Percentiles rank a stretch among this genome's conserved stretches.
Conservation (phyloP, 768 basidiomycete species). For the Agrocybe praecox region DNA sequence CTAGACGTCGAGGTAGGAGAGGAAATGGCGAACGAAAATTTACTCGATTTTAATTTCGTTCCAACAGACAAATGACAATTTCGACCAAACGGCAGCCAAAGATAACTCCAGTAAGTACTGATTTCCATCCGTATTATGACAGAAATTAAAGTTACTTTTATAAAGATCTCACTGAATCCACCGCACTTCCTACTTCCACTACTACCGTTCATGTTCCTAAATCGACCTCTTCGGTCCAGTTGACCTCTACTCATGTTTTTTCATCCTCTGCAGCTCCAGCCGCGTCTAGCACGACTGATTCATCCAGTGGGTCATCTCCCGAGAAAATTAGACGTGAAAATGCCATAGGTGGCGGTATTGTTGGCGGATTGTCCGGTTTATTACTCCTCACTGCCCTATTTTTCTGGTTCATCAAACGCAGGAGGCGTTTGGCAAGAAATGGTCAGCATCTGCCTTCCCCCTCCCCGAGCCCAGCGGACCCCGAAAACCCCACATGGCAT, state of each 20-base stretch:
- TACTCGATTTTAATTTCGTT: no score
- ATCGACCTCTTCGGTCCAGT: neutral
- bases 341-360: constrained; percentile 47
- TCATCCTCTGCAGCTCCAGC: constrained; percentile 9
- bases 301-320: constrained; percentile 9
- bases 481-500: constrained; percentile 14
- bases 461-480: constrained; percentile 14
- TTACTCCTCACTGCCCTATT: constrained; percentile 32
- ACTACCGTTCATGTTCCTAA: neutral
- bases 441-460: constrained; percentile 16
- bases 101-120: constrained; percentile 31
- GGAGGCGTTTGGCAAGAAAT: constrained; percentile 19
- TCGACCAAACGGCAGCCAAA: constrained; percentile 42
- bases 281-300: constrained; percentile 2
- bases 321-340: constrained; percentile 23
- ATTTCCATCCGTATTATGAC: neutral
- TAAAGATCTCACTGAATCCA: constrained; percentile 46
- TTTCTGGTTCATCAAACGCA: constrained; percentile 25
- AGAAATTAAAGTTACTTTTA: neutral
- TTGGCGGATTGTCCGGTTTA: constrained; percentile 41
- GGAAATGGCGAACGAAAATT: no score
- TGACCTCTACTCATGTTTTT: neutral
- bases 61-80: no score
- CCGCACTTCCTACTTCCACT: constrained; percentile 29
- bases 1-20: constrained; percentile 46